A percentile compares a stretch with the other conserved stretches of the same genome.
These are phyloP conservation scores for Diaporthe helianthi DNA, from an alignment of 2,329 filamentous ascomycete genomes.

Conservation along the genomic window DNA sequence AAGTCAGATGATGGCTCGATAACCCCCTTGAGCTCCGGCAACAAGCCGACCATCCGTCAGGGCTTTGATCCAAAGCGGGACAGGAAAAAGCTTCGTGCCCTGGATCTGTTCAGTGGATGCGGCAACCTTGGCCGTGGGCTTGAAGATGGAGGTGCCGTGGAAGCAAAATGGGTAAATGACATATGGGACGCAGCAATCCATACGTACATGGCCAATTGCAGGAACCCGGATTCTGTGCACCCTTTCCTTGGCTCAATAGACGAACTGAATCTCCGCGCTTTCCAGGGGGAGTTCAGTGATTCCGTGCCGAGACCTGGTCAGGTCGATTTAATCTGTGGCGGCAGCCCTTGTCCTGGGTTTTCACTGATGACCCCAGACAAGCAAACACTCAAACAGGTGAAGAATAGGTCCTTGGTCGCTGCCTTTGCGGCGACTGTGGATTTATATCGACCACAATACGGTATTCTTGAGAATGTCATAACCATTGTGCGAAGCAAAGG, in stretches of 20 bases:
- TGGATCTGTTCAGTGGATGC: conserved; percentile 80
- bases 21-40: neutral
- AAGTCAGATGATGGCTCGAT: conserved; percentile 39
- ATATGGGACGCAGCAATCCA: conserved; percentile 69
- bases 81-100: conserved; percentile 56
- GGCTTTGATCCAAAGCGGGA: conserved; percentile 57
- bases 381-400: conserved; percentile 60
- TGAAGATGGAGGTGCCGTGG: conserved; percentile 72
- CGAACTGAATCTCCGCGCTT: conserved; percentile 63
- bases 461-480: conserved; percentile 78
- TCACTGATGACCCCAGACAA: conserved; percentile 68
- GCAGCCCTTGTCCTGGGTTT: conserved; percentile 81
- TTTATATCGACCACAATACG: conserved; percentile 76
- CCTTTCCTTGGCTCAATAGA: conserved; percentile 78
- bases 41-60: conserved; percentile 47
- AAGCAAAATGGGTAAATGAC: conserved; percentile 74
- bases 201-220: conserved; percentile 74
- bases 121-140: conserved; percentile 80
- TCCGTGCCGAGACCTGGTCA: conserved; percentile 65
- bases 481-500: conserved; percentile 60
- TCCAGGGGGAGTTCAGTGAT: conserved; percentile 55
- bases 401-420: conserved; percentile 79
- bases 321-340: conserved; percentile 74
- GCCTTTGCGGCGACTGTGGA: conserved; percentile 79
- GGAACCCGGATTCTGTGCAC: conserved; percentile 48